phyloP scores from a whole-genome alignment of 805 yeast genomes.

The Monosporozyma aquatica region DNA sequence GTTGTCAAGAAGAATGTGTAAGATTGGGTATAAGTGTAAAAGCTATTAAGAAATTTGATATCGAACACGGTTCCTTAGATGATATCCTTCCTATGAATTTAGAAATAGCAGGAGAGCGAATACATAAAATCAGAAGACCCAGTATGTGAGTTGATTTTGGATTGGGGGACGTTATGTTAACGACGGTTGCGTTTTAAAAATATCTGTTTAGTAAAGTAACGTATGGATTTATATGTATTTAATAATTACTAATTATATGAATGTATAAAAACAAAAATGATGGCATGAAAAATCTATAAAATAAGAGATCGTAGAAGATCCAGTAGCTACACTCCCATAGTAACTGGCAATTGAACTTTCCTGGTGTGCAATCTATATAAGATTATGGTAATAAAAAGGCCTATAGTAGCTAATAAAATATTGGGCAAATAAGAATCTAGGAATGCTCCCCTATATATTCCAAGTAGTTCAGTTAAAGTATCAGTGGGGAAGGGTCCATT shows the following conservation, averaged over 20 bases:
- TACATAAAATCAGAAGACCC: background rate
- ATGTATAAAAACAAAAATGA: too few relatives aligned
- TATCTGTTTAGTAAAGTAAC: too few relatives aligned
- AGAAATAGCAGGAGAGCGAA: background rate
- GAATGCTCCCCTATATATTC: conserved; percentile 22
- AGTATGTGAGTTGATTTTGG: background rate
- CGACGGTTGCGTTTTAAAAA: too few relatives aligned
- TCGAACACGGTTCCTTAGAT: conserved; percentile 13
- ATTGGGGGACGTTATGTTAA: too few relatives aligned
- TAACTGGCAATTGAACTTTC: background rate
- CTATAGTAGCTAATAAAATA: conserved; percentile 15
- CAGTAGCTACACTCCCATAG: background rate
- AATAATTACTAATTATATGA: too few relatives aligned
- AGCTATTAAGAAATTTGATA: conserved; percentile 13
- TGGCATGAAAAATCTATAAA: too few relatives aligned
- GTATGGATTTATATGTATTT: too few relatives aligned
- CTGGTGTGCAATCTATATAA: conserved; percentile 10
- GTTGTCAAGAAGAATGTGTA: conserved; percentile 18
- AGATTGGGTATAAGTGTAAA: conserved; percentile 13
- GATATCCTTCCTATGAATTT: conserved; percentile 11
- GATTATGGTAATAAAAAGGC: conserved; percentile 13
- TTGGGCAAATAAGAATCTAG: conserved; percentile 25
- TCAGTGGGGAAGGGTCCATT: conserved; percentile 15
- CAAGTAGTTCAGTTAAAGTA: conserved; percentile 12
- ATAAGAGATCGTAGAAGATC: background rate